A percentile compares a stretch with the other conserved stretches of the same genome.
Evolutionary conservation across 2,329 filamentous ascomycete genomes (phyloP).

Genomic region (Penicillium freii): DNA sequence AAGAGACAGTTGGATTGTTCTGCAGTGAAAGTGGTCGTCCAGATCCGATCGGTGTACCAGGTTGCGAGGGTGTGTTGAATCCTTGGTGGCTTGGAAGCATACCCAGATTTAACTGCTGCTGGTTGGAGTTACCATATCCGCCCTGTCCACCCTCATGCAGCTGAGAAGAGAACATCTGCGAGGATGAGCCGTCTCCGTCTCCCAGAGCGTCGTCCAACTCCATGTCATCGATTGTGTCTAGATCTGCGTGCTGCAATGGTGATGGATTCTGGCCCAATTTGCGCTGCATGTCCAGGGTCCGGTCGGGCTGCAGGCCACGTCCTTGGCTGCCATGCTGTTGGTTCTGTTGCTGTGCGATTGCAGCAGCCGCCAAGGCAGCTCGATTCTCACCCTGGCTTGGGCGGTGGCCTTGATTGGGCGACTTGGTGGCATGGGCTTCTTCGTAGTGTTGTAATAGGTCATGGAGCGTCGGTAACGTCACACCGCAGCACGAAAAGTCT

Average conservation of each 20-base stretch:
- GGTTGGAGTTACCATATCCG: constrained; percentile 57
- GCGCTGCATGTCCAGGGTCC: constrained; percentile 37
- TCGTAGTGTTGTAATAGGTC: constrained; percentile 96
- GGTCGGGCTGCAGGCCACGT: constrained; percentile 37
- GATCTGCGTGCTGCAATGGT: constrained; percentile 51
- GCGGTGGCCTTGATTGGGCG: constrained; percentile 50
- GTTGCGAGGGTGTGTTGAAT: constrained; percentile 73
- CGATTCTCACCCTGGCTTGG: constrained; percentile 53
- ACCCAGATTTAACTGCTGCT: constrained; percentile 75
- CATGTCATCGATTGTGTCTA: constrained; percentile 91
- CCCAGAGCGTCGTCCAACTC: constrained; percentile 86
- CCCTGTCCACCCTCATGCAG: constrained; percentile 68
- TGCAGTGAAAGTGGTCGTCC: constrained; percentile 70
- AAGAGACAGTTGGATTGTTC: constrained; percentile 94
- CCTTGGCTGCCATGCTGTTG: constrained; percentile 44
- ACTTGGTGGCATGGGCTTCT: constrained; percentile 79
- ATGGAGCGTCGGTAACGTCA: constrained; percentile 85
- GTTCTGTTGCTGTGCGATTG: constrained; percentile 51
- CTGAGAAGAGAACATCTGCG: constrained; percentile 53
- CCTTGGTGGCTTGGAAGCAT: constrained; percentile 73
- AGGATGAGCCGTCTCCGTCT: constrained; percentile 38
- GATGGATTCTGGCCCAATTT: constrained; percentile 37
- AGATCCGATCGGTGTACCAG: constrained; percentile 75
- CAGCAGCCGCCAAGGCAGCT: constrained; percentile 48
- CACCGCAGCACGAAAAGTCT: constrained; percentile 92